A percentile compares a stretch with the other conserved stretches of the same genome.
Conservation (phyloP, 257 asterid species). For the Mentha longifolia region DNA sequence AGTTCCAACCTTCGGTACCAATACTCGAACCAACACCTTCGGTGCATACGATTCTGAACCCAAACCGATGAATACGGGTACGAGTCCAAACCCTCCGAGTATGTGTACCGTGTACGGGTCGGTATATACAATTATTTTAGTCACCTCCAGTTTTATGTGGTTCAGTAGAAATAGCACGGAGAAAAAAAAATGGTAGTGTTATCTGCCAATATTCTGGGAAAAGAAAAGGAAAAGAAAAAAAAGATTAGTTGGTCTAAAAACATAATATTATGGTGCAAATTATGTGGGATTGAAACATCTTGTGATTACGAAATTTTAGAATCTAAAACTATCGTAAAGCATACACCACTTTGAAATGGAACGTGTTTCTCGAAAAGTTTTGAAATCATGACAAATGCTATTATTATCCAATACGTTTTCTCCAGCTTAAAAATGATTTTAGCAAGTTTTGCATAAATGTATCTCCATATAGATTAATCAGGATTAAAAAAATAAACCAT, state of each 20-base stretch:
- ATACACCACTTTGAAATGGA: neutral
- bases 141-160: neutral
- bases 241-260: no score
- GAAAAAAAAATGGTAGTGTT: neutral
- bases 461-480: neutral
- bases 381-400: neutral
- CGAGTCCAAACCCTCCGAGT: no score
- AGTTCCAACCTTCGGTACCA: no score
- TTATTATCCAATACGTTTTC: neutral
- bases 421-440: neutral
- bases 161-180: neutral
- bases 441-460: neutral
- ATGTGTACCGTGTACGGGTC: no score
- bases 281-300: neutral
- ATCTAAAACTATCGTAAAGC: conserved; percentile 3
- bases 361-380: neutral
- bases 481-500: neutral
- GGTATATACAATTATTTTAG: no score
- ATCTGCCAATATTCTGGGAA: no score
- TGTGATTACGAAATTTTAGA: neutral
- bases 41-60: no score
- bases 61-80: no score
- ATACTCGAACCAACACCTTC: no score
- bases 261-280: neutral
- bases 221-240: no score